Base-by-base conservation (phyloP, 176 grass and related monocot genomes). In the Oryza glumipatula region DNA sequence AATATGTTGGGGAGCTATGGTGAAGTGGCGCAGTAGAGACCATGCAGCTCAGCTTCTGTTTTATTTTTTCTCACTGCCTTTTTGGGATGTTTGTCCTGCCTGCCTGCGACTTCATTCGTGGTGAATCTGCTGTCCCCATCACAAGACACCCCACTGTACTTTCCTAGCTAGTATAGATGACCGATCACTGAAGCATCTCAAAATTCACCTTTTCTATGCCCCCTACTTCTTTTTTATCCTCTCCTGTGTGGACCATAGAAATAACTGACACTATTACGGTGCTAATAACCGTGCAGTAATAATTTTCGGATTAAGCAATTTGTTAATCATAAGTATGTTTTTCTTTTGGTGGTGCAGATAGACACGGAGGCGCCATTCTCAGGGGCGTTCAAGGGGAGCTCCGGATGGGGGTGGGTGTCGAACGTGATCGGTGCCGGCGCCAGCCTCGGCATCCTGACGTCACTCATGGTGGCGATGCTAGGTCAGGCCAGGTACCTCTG, bases 401-500 rank as follows among this genome's bases (percentile, higher is more conserved):
- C 74, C 3, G 85, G 87, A 3, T 91, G 86, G 93, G 85, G 36
- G n/a, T 98, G 93, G 96, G 96, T 89, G 63, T 99, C 96, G 11
- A 99, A 99, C 70, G 89, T 96, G 39, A 80, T 96, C 35, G 96
- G 91, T 11, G 86, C 75, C 1, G 96, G 96, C 5, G 96, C 96
- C 2, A 94, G 96, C 77, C 91, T 96, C 2, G 93, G 96, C 32
- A 99, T 99, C 87, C 78, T 99, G 60, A 96, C 96, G 76, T 99
- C 96, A 41, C 88, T 99, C 3, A 79, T 96, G 86, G 93, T 94
- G n/a, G 83, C 96, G n/a, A 99, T 96, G 96, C 80, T 99, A 52
- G 96, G 96, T 0, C 96, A 99, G 81, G 96, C 96, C 0, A 82
- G 96, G 65, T 99, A 99, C 82, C 80, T 99, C 14, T 99, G 96